Conservation (phyloP, 306 rosid genomes). For the Lathyrus aphaca region DNA sequence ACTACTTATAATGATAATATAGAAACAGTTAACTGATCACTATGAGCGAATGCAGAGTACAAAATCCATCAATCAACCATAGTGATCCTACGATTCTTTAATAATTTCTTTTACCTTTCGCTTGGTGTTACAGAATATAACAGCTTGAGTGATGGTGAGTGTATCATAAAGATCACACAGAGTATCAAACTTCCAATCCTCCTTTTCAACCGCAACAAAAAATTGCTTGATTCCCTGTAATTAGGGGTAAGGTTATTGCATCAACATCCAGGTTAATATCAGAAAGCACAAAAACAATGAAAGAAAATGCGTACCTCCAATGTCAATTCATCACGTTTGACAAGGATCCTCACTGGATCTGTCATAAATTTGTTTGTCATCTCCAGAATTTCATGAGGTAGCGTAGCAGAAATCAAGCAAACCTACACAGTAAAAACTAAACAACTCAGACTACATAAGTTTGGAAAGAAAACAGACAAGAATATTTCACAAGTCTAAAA, state of each 20-base stretch:
- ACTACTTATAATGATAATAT: not conserved
- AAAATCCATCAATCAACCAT: not conserved
- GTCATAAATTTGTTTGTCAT: conserved; percentile 96
- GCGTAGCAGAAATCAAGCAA: conserved; percentile 94
- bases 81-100: conserved; percentile 5
- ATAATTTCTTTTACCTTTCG: conserved; percentile 66
- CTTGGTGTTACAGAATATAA: conserved; percentile 95
- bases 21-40: not conserved
- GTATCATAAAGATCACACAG: conserved; percentile 97
- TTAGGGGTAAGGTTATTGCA: conserved; percentile 1
- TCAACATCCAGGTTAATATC: conserved; percentile 34
- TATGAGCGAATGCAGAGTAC: conserved; percentile 9
- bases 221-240: conserved; percentile 98
- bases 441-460: conserved; percentile 26
- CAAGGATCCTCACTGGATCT: conserved; percentile 97
- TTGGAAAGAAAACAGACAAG: conserved; percentile 14
- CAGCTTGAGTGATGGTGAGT: conserved; percentile 96
- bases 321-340: conserved; percentile 98
- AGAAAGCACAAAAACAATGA: conserved; percentile 14
- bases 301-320: conserved; percentile 67
- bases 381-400: conserved; percentile 98
- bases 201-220: conserved; percentile 96
- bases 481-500: not conserved
- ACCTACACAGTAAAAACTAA: conserved; percentile 58
- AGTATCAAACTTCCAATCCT: conserved; percentile 98